Evolutionary conservation across 1,284 basidiomycete species (phyloP).

Genomic region (Heterobasidion parviporum): DNA sequence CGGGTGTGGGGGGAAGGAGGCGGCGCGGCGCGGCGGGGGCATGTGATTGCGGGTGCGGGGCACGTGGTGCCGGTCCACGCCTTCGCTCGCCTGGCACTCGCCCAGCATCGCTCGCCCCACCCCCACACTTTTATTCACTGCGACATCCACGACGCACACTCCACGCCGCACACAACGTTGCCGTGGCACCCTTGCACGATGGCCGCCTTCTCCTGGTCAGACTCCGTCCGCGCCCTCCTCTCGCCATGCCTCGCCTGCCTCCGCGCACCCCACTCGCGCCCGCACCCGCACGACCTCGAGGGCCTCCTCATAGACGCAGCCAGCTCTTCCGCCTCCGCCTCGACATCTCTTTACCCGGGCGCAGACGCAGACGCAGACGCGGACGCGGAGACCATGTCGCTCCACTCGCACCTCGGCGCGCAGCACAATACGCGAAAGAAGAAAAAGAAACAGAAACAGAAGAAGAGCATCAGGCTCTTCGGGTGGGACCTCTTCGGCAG

Average conservation of each 20-base stretch:
- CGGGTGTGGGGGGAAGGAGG: too few relatives aligned
- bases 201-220: slow-evolving; percentile 48
- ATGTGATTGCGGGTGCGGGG: too few relatives aligned
- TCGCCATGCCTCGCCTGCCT: slow-evolving; percentile 56
- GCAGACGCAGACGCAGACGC: slow-evolving; percentile 24
- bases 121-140: too few relatives aligned
- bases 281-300: slow-evolving; percentile 17
- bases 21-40: too few relatives aligned
- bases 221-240: slow-evolving; percentile 46
- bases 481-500: slow-evolving; percentile 59
- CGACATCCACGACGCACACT: too few relatives aligned
- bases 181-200: background rate
- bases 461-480: slow-evolving; percentile 44
- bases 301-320: slow-evolving; percentile 7
- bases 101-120: too few relatives aligned
- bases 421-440: slow-evolving; percentile 19
- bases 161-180: too few relatives aligned
- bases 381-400: slow-evolving; percentile 53
- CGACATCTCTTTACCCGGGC: background rate
- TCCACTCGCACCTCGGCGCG: slow-evolving; percentile 55
- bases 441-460: slow-evolving; percentile 21
- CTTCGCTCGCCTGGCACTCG: too few relatives aligned
- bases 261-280: slow-evolving; percentile 12
- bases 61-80: too few relatives aligned
- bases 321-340: background rate